Conservation (phyloP, 2,329 filamentous ascomycete genomes). For the Claviceps humidiphila region DNA sequence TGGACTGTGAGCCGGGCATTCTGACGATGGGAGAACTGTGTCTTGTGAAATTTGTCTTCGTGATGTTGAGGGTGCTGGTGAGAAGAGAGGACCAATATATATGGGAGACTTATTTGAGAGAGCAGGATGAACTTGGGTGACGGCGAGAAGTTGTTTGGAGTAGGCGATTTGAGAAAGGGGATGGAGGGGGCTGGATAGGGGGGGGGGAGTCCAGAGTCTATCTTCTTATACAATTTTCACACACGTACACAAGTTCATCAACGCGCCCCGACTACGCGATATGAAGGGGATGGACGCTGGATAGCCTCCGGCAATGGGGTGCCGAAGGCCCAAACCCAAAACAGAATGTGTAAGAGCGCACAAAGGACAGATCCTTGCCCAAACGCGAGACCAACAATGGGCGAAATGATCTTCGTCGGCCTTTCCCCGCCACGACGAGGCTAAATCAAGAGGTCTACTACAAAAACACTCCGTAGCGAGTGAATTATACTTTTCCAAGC, state of each 20-base stretch:
- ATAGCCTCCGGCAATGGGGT: background rate
- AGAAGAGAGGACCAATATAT: no score
- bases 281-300: background rate
- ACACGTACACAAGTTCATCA: background rate
- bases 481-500: no score
- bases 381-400: no score
- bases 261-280: background rate
- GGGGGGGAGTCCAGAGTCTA: background rate
- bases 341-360: background rate
- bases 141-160: background rate
- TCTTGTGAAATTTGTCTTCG: background rate
- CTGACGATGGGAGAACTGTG: background rate
- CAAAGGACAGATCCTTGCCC: background rate
- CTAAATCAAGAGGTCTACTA: no score
- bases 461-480: no score
- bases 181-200: background rate
- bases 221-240: slow-evolving; percentile 2
- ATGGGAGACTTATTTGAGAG: background rate
- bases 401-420: no score
- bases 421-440: no score
- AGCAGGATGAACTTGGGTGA: background rate
- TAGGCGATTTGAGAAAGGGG: background rate
- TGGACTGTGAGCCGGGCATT: slow-evolving; percentile 10
- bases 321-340: background rate
- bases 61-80: background rate